phyloP scores from a whole-genome alignment of 331 rosid species.

The Prunus yedoensis region DNA sequence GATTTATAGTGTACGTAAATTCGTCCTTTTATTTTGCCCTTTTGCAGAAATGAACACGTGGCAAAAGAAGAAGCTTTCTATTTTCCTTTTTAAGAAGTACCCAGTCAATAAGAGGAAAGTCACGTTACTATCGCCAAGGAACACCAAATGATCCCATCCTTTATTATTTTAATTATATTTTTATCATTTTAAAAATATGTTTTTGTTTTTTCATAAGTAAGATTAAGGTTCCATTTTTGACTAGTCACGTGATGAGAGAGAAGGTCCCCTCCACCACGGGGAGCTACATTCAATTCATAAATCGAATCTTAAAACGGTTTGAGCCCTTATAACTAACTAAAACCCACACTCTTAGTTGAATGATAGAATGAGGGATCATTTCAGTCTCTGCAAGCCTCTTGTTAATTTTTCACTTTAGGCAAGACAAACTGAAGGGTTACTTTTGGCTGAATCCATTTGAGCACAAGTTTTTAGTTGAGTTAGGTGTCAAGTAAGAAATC shows the following conservation, averaged over 20 bases:
- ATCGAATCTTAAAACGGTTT: neutral
- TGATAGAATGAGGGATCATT: too few relatives aligned
- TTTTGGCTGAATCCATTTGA: neutral
- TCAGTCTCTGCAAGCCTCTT: neutral
- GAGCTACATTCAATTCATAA: neutral
- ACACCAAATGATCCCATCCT: neutral
- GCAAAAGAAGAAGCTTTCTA: neutral
- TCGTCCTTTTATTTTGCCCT: neutral
- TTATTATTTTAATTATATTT: neutral
- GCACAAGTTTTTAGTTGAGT: neutral
- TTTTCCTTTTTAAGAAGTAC: neutral
- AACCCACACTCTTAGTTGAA: too few relatives aligned
- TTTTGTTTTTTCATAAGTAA: too few relatives aligned
- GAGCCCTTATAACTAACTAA: too few relatives aligned
- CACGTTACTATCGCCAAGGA: too few relatives aligned
- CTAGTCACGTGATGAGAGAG: neutral
- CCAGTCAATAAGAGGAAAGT: too few relatives aligned
- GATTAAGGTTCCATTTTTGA: neutral
- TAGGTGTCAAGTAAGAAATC: too few relatives aligned
- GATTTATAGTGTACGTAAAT: neutral
- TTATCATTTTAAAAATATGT: neutral
- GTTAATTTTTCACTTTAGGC: neutral
- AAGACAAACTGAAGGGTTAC: too few relatives aligned
- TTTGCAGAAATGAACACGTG: neutral
- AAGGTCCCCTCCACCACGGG: too few relatives aligned